Evolutionary conservation across 2,329 filamentous ascomycete genomes (phyloP).

Genomic region (Xylaria sp.): DNA sequence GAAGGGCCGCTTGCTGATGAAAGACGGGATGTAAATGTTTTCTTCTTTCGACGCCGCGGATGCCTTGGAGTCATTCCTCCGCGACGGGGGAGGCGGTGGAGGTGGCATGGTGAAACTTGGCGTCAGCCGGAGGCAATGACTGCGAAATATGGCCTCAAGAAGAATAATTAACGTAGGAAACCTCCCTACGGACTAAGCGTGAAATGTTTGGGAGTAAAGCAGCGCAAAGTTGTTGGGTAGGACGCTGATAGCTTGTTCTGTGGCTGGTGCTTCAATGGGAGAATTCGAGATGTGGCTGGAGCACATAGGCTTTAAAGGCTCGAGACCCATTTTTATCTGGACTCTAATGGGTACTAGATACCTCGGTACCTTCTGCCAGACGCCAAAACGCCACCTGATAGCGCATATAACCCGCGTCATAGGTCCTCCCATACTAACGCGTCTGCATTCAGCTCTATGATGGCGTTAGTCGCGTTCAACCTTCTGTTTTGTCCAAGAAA

Average conservation of each 20-base stretch:
- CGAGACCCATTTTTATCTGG: not conserved
- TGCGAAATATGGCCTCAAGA: no score
- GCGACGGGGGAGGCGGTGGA: conserved; percentile 50
- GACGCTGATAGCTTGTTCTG: conserved; percentile 1
- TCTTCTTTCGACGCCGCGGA: conserved; percentile 78
- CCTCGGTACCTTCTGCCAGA: not conserved
- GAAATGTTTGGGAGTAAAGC: not conserved
- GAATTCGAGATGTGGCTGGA: conserved; percentile 23
- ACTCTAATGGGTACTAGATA: not conserved
- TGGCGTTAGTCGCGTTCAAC: conserved; percentile 17
- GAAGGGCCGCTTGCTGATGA: conserved; percentile 98
- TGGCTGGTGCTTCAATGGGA: conserved; percentile 30
- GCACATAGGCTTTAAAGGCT: not conserved
- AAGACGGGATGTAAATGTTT: conserved; percentile 98
- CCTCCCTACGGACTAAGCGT: not conserved
- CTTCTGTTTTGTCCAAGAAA: not conserved
- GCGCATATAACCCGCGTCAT: conserved; percentile 37
- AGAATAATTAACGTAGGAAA: not conserved
- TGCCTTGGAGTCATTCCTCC: conserved; percentile 49
- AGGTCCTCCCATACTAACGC: conserved; percentile 26
- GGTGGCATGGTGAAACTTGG: conserved; percentile 54
- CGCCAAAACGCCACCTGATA: conserved; percentile 32
- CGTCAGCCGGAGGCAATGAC: not conserved
- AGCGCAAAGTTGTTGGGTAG: conserved; percentile 2
- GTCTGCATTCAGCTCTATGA: conserved; percentile 23